These are phyloP conservation scores for Chenopodium formosanum DNA, from an alignment of 148 eudicot species.

Conservation along the genomic window DNA sequence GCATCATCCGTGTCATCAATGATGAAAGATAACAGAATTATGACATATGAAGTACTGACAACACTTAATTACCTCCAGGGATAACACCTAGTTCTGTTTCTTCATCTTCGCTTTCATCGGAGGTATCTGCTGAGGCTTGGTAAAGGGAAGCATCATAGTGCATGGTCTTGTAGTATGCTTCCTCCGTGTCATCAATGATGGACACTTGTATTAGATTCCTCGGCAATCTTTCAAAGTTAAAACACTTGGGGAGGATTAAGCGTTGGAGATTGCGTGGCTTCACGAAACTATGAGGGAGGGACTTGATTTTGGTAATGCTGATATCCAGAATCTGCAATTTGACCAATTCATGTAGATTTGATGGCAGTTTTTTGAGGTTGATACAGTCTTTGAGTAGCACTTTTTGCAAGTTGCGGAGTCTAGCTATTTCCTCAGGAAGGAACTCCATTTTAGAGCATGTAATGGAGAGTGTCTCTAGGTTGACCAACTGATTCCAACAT, in stretches of 20 bases:
- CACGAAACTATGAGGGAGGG: background rate
- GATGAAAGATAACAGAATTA: no score
- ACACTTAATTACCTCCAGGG: no score
- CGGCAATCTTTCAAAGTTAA: background rate
- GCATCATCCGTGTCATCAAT: no score
- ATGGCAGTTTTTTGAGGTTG: background rate
- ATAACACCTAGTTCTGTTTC: no score
- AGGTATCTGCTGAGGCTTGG: no score
- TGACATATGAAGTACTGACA: no score
- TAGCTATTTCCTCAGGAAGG: background rate
- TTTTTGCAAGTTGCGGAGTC: background rate
- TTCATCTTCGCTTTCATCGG: no score
- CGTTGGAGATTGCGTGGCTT: background rate
- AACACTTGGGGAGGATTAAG: background rate
- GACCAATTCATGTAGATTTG: background rate
- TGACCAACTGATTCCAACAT: background rate
- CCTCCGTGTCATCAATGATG: no score
- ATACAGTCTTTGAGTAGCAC: background rate
- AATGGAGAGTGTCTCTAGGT: background rate
- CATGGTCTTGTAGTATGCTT: no score
- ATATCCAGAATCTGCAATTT: background rate
- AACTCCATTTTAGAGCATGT: no score
- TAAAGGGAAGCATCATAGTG: no score
- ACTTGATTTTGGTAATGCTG: background rate
- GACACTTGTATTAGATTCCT: no score